Base-by-base conservation (phyloP, 441 rosid genomes). In the Lepidium campestre region DNA sequence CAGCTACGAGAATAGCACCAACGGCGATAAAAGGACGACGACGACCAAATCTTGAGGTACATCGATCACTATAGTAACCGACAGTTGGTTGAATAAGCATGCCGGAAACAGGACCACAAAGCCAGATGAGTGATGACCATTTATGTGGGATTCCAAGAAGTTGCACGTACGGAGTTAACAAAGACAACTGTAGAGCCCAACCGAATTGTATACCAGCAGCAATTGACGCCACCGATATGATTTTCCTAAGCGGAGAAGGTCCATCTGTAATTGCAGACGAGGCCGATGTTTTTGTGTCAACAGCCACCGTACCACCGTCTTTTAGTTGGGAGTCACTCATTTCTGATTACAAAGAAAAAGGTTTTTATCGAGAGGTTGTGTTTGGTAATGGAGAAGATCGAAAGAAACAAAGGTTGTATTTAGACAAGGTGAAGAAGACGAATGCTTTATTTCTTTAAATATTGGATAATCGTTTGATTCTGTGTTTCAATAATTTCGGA, bases 121-220 rank as follows among this genome's bases (percentile, higher is more conserved):
- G 88, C 98, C 98, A 93, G 7, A 93, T 85, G 57, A 85, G 72
- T 11, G 98, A 74, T 1, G 98, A 85, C 96, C 96, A 90, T 39
- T 79, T 73, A 71, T 93, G 98, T 14, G 95, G 88, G 57, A 93
- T 81, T 7, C 98, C 97, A 0, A 93, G 79, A 40, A 84, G 93
- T 55, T 93, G 96, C 7, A 89, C 93, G 62, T 93, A 93, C 0
- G 98, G 97, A n/a, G 98, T 93, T 10, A 93, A 49, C 0, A 93
- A 74, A 19, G 98, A 93, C 4, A 90, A 76, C 73, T 93, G 98
- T 0, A 93, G 65, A 10, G 98, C 97, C 98, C 98, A 93, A 0
- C 98, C 97, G 55, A 90, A 93, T 48, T 93, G 96, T 40, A 90
- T 25, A n/a, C 98, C 98, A 4, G 95, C 90, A 0, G 93, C 97